phyloP scores from a whole-genome alignment of 2,329 filamentous ascomycete species.

The Trichophaea hybrida region DNA sequence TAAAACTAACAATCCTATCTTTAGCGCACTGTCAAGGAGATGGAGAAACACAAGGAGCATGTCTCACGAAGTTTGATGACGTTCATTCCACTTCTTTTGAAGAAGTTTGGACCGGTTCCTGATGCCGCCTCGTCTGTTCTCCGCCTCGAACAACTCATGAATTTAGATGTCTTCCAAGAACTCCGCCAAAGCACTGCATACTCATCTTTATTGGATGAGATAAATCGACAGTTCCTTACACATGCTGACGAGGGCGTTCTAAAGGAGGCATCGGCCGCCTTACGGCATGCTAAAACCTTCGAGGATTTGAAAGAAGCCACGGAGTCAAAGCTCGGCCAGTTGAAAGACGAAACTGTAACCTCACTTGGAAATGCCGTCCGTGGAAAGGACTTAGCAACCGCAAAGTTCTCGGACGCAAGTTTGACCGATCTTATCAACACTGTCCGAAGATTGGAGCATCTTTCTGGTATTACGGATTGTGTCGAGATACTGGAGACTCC shows the following conservation, averaged over 20 bases:
- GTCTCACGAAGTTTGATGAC: constrained; percentile 43
- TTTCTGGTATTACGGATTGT: constrained; percentile 67
- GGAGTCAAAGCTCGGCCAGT: constrained; percentile 59
- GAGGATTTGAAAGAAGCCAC: constrained; percentile 80
- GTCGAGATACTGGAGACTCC: constrained; percentile 55
- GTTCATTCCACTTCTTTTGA: constrained; percentile 71
- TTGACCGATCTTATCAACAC: constrained; percentile 59
- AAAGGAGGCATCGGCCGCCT: constrained; percentile 64
- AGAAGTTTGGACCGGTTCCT: constrained; percentile 83
- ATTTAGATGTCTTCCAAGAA: constrained; percentile 76
- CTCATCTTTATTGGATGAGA: constrained; percentile 69
- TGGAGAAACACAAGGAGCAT: constrained; percentile 23
- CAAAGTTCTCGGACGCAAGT: constrained; percentile 49
- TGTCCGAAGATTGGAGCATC: constrained; percentile 63
- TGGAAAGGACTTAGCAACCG: constrained; percentile 58
- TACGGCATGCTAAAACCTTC: constrained; percentile 72
- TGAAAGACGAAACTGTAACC: constrained; percentile 76
- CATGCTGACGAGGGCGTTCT: constrained; percentile 78
- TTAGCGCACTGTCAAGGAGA: constrained; percentile 18
- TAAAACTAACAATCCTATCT: background rate
- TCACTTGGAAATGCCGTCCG: constrained; percentile 57
- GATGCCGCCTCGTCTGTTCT: constrained; percentile 75
- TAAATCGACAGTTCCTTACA: constrained; percentile 85
- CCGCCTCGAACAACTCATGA: constrained; percentile 69
- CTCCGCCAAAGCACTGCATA: constrained; percentile 72